Evolutionary conservation across 352 stramenopile species (phyloP), one percentile per base, ranked within the genome.

Genomic region (Phytophthora sp.): DNA sequence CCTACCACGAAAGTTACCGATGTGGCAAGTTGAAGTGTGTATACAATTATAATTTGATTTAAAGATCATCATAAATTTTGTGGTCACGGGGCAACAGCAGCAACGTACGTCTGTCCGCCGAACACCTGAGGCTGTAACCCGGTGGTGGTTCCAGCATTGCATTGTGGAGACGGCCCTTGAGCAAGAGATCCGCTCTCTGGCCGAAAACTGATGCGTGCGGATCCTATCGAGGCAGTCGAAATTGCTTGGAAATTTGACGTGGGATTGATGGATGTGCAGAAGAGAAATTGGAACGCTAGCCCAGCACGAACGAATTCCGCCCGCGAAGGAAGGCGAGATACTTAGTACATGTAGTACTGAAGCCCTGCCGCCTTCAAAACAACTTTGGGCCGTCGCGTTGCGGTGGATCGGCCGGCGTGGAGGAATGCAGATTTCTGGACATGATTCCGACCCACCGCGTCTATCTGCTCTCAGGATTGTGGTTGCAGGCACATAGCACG

Each of bases 21-120:
- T 35, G 57, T 24, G 20, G n/a, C 39, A 67, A 61, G 51, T 68
- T 68, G 52, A 68, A 63, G 60, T 63, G 60, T 2, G 26, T n/a
- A n/a, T n/a, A n/a, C n/a, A n/a, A n/a, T n/a, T n/a, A n/a, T n/a
- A n/a, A n/a, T n/a, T n/a, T n/a, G n/a, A n/a, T n/a, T n/a, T n/a
- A n/a, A n/a, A n/a, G n/a, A n/a, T n/a, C n/a, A n/a, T n/a, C n/a
- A n/a, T n/a, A n/a, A n/a, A n/a, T n/a, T n/a, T n/a, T n/a, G n/a
- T n/a, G n/a, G n/a, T n/a, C n/a, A n/a, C n/a, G n/a, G n/a, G n/a
- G n/a, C n/a, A n/a, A n/a, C n/a, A n/a, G n/a, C n/a, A n/a, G n/a
- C n/a, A n/a, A 24, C 12, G 26, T 36, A 7, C n/a, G 27, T 26
- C 15, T 47, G 50, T 57, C 50, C 50, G 50, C 47, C 50, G 33